Percentiles rank a stretch among this genome's conserved stretches.
phyloP scores from a whole-genome alignment of 148 eudicot genomes.

The Oxyria digyna region DNA sequence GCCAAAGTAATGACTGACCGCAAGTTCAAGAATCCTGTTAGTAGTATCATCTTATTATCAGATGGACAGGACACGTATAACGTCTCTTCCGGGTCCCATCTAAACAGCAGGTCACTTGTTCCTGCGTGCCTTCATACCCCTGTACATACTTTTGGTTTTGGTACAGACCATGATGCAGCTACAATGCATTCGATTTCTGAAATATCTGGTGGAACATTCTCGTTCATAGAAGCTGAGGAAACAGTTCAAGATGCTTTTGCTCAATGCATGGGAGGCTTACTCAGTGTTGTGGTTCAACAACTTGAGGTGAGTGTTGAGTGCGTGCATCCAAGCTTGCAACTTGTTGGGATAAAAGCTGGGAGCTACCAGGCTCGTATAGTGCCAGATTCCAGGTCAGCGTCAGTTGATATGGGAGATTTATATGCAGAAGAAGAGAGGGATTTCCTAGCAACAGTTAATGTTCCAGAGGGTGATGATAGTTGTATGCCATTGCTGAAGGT shows the following conservation, averaged over 20 bases:
- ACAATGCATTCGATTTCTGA: constrained; percentile 21
- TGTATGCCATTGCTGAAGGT: constrained; percentile 11
- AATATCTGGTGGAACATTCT: constrained; percentile 22
- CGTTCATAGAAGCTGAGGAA: constrained; percentile 17
- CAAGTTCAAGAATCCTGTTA: constrained; percentile 17
- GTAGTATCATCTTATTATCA: constrained; percentile 22
- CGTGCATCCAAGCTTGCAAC: background rate
- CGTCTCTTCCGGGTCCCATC: background rate
- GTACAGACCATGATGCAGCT: constrained; percentile 18
- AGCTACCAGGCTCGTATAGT: constrained; percentile 10
- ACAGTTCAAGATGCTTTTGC: constrained; percentile 22
- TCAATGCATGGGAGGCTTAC: constrained; percentile 24
- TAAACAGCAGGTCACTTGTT: constrained; percentile 1
- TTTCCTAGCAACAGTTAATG: constrained; percentile 12
- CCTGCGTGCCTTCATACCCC: constrained; percentile 12
- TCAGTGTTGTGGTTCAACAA: constrained; percentile 20
- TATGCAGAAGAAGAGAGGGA: constrained; percentile 21
- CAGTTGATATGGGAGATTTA: constrained; percentile 18
- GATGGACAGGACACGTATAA: constrained; percentile 19
- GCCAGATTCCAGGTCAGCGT: constrained; percentile 3
- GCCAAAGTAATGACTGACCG: constrained; percentile 16
- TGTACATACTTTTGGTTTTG: constrained; percentile 25
- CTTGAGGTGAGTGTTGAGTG: constrained; percentile 11
- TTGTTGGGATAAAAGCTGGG: constrained; percentile 14
- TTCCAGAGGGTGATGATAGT: constrained; percentile 8